A percentile compares a stretch with the other conserved stretches of the same genome.
Conservation (phyloP, 1,284 basidiomycete genomes). For the Sparassis latifolia region DNA sequence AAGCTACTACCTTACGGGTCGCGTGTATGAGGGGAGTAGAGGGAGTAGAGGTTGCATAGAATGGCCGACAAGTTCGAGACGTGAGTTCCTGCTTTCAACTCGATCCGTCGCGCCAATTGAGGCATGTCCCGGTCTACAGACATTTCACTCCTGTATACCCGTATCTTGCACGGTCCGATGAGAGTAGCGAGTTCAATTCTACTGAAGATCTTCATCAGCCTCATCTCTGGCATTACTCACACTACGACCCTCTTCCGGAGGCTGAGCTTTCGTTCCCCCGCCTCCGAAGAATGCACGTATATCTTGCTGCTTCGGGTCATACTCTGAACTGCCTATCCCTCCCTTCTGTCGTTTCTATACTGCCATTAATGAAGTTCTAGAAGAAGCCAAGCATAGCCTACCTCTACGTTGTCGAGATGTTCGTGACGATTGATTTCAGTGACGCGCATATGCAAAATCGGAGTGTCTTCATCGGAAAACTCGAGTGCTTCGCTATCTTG, state of each 20-base stretch:
- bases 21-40: neutral
- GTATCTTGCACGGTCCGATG: too few species aligned
- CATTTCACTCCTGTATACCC: too few species aligned
- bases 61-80: too few species aligned
- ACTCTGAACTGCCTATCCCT: conserved; percentile 66
- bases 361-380: too few species aligned
- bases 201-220: conserved; percentile 17
- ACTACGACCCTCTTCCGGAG: conserved; percentile 21
- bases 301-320: conserved; percentile 72
- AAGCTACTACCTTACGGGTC: conserved; percentile 65
- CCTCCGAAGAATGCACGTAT: conserved; percentile 77
- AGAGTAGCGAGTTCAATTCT: too few species aligned
- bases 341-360: conserved; percentile 52
- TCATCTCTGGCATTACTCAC: conserved; percentile 29
- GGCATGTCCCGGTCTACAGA: too few species aligned
- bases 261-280: conserved; percentile 11
- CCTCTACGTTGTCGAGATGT: conserved; percentile 51
- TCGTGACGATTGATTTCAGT: conserved; percentile 49
- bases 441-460: conserved; percentile 36
- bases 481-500: conserved; percentile 21
- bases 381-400: too few species aligned
- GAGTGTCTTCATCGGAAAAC: conserved; percentile 21
- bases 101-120: too few species aligned
- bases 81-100: too few species aligned
- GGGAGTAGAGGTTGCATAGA: too few species aligned